Conservation (phyloP, 768 basidiomycete species). For the Termitomyces sp. region DNA sequence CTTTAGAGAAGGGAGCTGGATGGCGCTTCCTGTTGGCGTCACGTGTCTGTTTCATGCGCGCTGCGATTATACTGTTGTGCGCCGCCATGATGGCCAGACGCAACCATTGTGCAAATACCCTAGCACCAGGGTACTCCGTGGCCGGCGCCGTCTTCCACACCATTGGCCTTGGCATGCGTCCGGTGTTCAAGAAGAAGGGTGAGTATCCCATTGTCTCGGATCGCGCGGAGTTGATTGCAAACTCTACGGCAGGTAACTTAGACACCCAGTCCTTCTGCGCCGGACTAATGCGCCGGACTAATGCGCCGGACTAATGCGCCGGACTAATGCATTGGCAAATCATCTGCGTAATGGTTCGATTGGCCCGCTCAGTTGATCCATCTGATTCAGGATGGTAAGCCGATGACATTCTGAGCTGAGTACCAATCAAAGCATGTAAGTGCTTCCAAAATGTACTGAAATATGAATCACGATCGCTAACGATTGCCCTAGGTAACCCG, state of each 20-base stretch:
- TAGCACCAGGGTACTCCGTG: not conserved
- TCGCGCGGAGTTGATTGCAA: no score
- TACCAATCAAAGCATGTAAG: no score
- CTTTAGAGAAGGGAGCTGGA: not conserved
- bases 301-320: no score
- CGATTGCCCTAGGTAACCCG: no score
- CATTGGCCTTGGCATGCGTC: not conserved
- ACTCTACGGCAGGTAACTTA: not conserved
- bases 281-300: no score
- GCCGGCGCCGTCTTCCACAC: not conserved
- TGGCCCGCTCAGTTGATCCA: not conserved
- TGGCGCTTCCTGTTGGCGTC: not conserved
- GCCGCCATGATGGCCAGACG: not conserved
- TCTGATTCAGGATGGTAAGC: not conserved
- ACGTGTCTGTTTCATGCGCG: not conserved
- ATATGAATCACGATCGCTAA: no score
- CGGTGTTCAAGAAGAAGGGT: no score
- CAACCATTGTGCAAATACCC: not conserved
- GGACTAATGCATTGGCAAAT: not conserved
- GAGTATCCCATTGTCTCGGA: no score
- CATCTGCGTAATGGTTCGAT: not conserved
- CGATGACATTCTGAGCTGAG: not conserved
- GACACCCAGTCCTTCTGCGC: not conserved
- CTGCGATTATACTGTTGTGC: not conserved
- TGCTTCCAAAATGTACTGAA: no score